Evolutionary conservation across 352 stramenopile species (phyloP), one percentile per base, ranked within the genome.

Genomic region (Phytophthora tentaculata): DNA sequence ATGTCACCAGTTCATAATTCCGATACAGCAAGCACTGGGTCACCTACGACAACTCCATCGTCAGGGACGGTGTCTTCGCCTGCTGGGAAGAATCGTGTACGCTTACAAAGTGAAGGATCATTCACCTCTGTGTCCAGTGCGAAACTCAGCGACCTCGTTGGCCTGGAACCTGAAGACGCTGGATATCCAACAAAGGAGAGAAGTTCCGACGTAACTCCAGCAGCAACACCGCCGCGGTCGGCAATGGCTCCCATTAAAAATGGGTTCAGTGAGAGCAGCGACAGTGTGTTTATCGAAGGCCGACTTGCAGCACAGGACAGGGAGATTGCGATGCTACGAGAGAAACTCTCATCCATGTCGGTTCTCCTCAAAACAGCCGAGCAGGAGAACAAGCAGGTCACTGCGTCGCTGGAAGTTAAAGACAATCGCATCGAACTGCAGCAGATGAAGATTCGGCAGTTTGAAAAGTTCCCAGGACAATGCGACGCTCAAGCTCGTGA

Each of bases 371-470:
- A 89, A 60, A 60, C 82, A n/a, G 74, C 74, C 1, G 83, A 89
- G 2, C 81, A 92, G 37, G 85, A 95, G 45, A 90, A 88, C n/a
- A 66, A 70, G 12, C 76, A 85, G 39, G 49, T 92, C 2, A 49
- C 61, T 2, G 71, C 75, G n/a, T 77, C 83, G 0, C 49, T 95
- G 1, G 85, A 92, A 55, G 76, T 92, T 3, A 95, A 94, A 61
- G 82, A 95, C 43, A 86, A 80, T 35, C 85, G 87, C 7, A 91
- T 93, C 9, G 85, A 92, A 41, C 67, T 78, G 1, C 83, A 91
- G 23, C 80, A 92, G 49, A 58, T 83, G 64, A 86, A 88, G 49
- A 60, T 94, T 23, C 67, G 67, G 2, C 82, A 92, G 54, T 58
- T 95, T 17, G 84, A 93, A 58, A 86, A 86, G 56, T 58, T 86